Evolutionary conservation across 2,329 filamentous ascomycete genomes (phyloP), one percentile per base, ranked within the genome.

Genomic region (Niveomyces coronatus): DNA sequence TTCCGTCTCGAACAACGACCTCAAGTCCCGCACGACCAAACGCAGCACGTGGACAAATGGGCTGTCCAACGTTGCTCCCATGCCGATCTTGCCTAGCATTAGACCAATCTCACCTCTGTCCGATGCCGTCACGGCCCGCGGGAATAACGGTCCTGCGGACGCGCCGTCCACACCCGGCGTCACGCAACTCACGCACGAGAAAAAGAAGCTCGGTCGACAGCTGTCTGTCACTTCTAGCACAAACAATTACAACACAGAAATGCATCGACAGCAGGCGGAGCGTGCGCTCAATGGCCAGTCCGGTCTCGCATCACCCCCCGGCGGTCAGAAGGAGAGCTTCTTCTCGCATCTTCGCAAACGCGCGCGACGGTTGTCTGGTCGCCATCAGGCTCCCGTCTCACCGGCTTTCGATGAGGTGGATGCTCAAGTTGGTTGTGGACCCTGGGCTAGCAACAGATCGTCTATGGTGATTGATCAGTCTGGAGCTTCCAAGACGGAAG

Each of bases 341-440:
- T 98, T 98, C 63, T 96, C 91, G 1, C 91, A 98, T 56, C 71
- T 98, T 7, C 77, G 91, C 40, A 98, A 98, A 62, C 81, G 89
- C 36, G 91, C 93, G 19, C 77, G 91, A 49, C 76, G 91, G 48
- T 80, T 98, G 44, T 98, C 91, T 18, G 91, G 91, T 32, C 80
- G 89, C 41, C 87, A 94, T 54, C 85, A 89, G 55, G 80, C 79
- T 11, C 81, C 85, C 7, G 76, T 82, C 42, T 85, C 86, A 14
- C 82, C 86, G 8, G 76, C 73, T 30, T 79, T 80, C 39, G 88
- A 95, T 49, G 89, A 96, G 53, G 68, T 94, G 38, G 91, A 96
- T 58, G 82, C 87, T n/a, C 88, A 89, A 53, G 85, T 84, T 37
- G 89, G 88, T 31, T 94, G 87, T 57, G 83, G 80, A 13, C 87